Evolutionary conservation across 129 eudicot species (phyloP), one percentile per base, ranked within the genome.

Genomic region (Tagetes erecta): DNA sequence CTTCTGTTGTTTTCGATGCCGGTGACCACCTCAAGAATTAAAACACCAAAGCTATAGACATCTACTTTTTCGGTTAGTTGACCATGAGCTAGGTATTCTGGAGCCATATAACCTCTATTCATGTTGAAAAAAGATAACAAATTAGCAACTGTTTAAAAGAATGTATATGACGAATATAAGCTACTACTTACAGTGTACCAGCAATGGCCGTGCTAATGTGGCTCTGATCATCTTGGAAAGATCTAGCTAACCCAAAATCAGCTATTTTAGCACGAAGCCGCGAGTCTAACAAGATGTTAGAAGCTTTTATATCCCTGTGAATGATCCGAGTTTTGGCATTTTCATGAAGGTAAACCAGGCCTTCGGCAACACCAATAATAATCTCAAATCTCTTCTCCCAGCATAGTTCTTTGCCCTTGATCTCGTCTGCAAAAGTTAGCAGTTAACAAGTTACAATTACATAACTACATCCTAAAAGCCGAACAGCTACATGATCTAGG

Each of bases 261-360:
- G 92, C 92, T 67, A 92, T 87, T 76, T 89, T 92, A 6, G 96
- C 94, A 6, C 88, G 87, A 50, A 85, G 79, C 52, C 90, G 84
- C 27, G 87, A 78, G 68, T 92, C 97, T 79, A 89, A 75, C 71
- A 89, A 83, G 49, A 89, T 89, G 46, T 92, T 89, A 76, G 94
- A 83, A 56, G 96, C 89, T 76, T 86, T 89, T 42, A 89, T 89
- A 70, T 89, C 96, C 55, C 90, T 76, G 57, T 89, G 97, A 69
- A 90, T 90, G 34, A 87, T 92, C 4, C 89, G 76, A 56, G 51
- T 47, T 63, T 87, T 89, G 55, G 83, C 81, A 79, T 89, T 89
- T 49, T 89, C 96, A 57, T 92, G 98, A 71, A 92, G 96, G 85
- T 92, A 92, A 12, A 84, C 96, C 71, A 92, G 79, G 47, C 98